phyloP scores from a whole-genome alignment of 352 stramenopile genomes.

The Phytophthora sojae region DNA sequence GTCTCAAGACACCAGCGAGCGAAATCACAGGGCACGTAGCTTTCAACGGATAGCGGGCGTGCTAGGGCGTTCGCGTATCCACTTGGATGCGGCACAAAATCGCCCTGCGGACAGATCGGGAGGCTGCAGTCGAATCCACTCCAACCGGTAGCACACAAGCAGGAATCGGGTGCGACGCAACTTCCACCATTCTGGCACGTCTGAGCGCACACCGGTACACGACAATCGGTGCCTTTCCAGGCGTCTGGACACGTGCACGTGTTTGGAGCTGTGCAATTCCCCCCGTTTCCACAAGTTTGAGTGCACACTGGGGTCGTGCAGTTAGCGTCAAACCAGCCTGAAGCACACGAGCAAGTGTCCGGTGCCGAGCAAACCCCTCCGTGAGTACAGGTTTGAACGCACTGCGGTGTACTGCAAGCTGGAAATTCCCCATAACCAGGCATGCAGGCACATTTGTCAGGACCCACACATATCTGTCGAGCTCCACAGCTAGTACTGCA shows the following conservation, averaged over 20 bases:
- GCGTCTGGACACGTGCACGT: slow-evolving; percentile 90
- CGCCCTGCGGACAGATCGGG: slow-evolving; percentile 94
- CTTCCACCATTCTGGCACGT: slow-evolving; percentile 89
- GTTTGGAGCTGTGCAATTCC: slow-evolving; percentile 94
- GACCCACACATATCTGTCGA: slow-evolving; percentile 92
- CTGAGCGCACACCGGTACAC: slow-evolving; percentile 91
- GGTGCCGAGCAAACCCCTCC: slow-evolving; percentile 90
- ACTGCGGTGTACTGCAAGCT: slow-evolving; percentile 83
- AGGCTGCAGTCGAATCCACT: slow-evolving; percentile 93
- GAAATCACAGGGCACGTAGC: slow-evolving; percentile 93
- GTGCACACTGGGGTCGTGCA: slow-evolving; percentile 96
- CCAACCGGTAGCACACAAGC: slow-evolving; percentile 93
- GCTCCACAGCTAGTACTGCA: slow-evolving; percentile 58
- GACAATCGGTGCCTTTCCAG: slow-evolving; percentile 93
- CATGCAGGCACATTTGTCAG: slow-evolving; percentile 92
- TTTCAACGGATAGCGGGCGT: slow-evolving; percentile 68
- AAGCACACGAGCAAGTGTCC: slow-evolving; percentile 92
- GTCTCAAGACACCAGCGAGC: slow-evolving; percentile 92
- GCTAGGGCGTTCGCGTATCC: slow-evolving; percentile 63
- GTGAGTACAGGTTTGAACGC: slow-evolving; percentile 92
- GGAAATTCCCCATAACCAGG: slow-evolving; percentile 89
- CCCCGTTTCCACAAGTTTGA: slow-evolving; percentile 97
- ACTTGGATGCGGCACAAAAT: slow-evolving; percentile 90
- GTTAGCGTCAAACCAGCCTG: slow-evolving; percentile 96
- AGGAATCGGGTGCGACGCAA: slow-evolving; percentile 95